Evolutionary conservation across 768 basidiomycete genomes (phyloP).

Genomic region (Pholiota microspora): DNA sequence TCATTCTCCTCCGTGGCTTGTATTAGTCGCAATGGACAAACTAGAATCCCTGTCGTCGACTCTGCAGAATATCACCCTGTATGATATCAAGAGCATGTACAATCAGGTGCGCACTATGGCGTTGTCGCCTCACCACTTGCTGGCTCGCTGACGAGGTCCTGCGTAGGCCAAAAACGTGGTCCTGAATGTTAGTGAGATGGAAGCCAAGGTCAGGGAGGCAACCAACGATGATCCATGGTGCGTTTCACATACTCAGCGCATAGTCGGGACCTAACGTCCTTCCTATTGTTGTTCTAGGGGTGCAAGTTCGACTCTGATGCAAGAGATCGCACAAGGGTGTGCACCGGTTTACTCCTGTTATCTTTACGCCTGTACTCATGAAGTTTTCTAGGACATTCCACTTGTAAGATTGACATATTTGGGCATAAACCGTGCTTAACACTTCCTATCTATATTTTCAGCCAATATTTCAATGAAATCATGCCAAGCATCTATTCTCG

Average conservation of each 20-base stretch:
- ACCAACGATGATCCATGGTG: conserved; percentile 99
- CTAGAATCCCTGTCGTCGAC: conserved; percentile 73
- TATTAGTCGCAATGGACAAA: conserved; percentile 60
- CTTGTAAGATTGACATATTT: conserved; percentile 57
- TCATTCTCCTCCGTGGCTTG: background rate
- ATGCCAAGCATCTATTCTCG: conserved; percentile 96
- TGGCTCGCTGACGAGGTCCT: conserved; percentile 18
- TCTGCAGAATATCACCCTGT: conserved; percentile 81
- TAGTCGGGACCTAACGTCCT: too few relatives aligned
- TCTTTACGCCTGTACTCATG: background rate
- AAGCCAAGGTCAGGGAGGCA: conserved; percentile 93
- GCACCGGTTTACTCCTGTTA: background rate
- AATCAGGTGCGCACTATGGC: conserved; percentile 62
- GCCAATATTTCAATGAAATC: conserved; percentile 98
- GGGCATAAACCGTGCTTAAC: conserved; percentile 3
- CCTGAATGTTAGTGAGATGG: conserved; percentile 95
- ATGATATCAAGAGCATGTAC: conserved; percentile 94
- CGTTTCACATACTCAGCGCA: conserved; percentile 22
- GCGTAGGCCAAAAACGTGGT: conserved; percentile 91
- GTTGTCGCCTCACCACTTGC: background rate
- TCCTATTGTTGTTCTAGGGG: conserved; percentile 57
- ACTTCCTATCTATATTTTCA: conserved; percentile 28
- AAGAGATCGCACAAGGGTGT: conserved; percentile 96
- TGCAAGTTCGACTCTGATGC: conserved; percentile 96
- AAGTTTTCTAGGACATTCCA: conserved; percentile 78